Evolutionary conservation across 306 rosid species (phyloP).

Genomic region (Erythrophleum fordii): DNA sequence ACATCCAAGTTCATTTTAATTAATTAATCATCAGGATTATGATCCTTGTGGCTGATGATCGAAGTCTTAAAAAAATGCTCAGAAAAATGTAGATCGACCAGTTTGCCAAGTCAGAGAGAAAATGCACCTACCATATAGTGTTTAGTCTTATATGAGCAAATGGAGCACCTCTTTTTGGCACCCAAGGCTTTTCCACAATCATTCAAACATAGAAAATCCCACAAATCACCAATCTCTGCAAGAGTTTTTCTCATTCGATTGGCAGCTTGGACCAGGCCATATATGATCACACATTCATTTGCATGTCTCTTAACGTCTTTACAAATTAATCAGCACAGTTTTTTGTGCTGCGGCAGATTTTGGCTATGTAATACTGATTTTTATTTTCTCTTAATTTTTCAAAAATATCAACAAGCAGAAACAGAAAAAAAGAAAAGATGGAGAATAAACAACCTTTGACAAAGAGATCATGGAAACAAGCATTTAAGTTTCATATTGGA

Average conservation of each 20-base stretch:
- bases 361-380: neutral
- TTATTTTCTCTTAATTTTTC: neutral
- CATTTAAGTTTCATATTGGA: neutral
- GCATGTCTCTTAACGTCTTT: neutral
- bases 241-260: neutral
- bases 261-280: neutral
- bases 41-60: slow-evolving; percentile 11
- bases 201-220: slow-evolving; percentile 22
- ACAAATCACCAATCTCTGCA: slow-evolving; percentile 5
- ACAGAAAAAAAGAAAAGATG: neutral
- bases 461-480: neutral
- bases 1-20: slow-evolving; percentile 14
- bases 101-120: slow-evolving; percentile 2
- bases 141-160: slow-evolving; percentile 23
- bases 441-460: neutral
- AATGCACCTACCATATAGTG: neutral
- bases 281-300: neutral
- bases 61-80: slow-evolving; percentile 23
- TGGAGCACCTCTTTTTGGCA: neutral
- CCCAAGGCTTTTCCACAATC: slow-evolving; percentile 28
- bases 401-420: neutral
- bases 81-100: slow-evolving; percentile 20
- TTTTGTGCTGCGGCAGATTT: neutral
- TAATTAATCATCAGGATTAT: slow-evolving; percentile 13
- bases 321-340: neutral